Percentiles rank a stretch among this genome's conserved stretches.
phyloP scores from a whole-genome alignment of 2,329 filamentous ascomycete species.

The Fusarium palustre region DNA sequence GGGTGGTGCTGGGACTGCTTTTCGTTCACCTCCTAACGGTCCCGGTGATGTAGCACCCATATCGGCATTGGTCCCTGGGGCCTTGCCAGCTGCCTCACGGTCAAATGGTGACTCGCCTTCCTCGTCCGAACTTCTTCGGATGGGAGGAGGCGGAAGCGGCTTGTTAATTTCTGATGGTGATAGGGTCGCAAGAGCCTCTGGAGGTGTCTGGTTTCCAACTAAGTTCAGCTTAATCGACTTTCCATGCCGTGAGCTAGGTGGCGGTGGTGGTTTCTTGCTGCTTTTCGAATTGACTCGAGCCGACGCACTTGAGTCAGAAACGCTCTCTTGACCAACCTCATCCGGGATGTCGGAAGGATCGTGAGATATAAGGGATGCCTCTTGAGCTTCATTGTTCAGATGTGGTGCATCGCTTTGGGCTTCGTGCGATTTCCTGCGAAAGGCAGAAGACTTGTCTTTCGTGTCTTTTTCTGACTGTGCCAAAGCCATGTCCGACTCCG shows the following conservation, averaged over 20 bases:
- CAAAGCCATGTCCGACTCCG: slow-evolving; percentile 48
- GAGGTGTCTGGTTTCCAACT: slow-evolving; percentile 48
- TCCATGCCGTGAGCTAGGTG: slow-evolving; percentile 79
- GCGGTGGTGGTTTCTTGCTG: slow-evolving; percentile 76
- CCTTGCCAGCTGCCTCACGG: slow-evolving; percentile 64
- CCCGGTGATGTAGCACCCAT: slow-evolving; percentile 49
- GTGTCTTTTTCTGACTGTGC: slow-evolving; percentile 11
- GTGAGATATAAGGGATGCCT: slow-evolving; percentile 40
- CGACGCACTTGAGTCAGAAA: slow-evolving; percentile 49
- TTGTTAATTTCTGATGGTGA: slow-evolving; percentile 56
- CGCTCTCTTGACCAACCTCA: slow-evolving; percentile 35
- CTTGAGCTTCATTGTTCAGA: slow-evolving; percentile 14
- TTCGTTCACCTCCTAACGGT: slow-evolving; percentile 53
- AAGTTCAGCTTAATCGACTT: slow-evolving; percentile 72
- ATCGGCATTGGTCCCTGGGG: slow-evolving; percentile 57
- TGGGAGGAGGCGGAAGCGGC: slow-evolving; percentile 68
- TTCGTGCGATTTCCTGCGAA: slow-evolving; percentile 33
- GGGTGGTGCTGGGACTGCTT: slow-evolving; percentile 63
- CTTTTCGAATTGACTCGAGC: slow-evolving; percentile 44
- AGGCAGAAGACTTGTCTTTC: slow-evolving; percentile 34
- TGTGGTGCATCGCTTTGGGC: too few species aligned
- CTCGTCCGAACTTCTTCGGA: slow-evolving; percentile 60
- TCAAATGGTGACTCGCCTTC: slow-evolving; percentile 65
- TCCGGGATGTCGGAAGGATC: slow-evolving; percentile 41
- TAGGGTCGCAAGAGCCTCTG: slow-evolving; percentile 32